Evolutionary conservation across 2,329 filamentous ascomycete species (phyloP), one percentile per base, ranked within the genome.

Genomic region (Pseudogymnoascus sp.): DNA sequence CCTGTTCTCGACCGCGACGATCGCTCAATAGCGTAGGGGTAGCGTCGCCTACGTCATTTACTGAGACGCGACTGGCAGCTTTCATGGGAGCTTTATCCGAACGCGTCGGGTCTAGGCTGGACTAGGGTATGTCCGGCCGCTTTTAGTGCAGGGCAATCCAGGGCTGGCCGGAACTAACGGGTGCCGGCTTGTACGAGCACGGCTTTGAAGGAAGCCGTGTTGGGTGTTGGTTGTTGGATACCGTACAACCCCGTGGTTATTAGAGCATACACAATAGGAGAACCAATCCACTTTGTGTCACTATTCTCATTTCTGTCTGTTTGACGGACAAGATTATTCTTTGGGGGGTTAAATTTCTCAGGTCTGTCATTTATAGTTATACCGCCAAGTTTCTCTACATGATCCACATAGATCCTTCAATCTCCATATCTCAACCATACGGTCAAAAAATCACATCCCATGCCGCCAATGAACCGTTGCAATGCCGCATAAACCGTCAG

Each of bases 111-210:
- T 14, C 47, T 32, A 54, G 47, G 28, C 47, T 54, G 9, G 16
- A 34, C 47, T 54, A 54, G 47, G 47, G 47, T 54, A 34, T 3
- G 28, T 54, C 47, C 47, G 47, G 16, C 47, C 47, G 47, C 6
- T 14, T 54, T 54, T 54, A 54, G 47, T 20, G 28, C 47, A 54
- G 47, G 47, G 47, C 47, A 32, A 32, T 34, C 3, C 47, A 54
- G 47, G 47, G 47, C 47, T 54, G 28, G 6, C 47, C 47, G 47
- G 47, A 32, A 22, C 47, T 54, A 54, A 54, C 25, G 47, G 47
- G 47, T 54, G 47, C 47, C 47, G 47, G 28, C 4, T 54, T 32
- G 5, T 11, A 54, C 47, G 25, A 25, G 5, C 9, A 54, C 47
- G 47, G 47, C 28, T 18, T 20, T 9, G 22, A 16, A 28, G 22